These are phyloP conservation scores for Ceratobasidium sp. DNA, from an alignment of 1,284 basidiomycete genomes.

Conservation along the genomic window DNA sequence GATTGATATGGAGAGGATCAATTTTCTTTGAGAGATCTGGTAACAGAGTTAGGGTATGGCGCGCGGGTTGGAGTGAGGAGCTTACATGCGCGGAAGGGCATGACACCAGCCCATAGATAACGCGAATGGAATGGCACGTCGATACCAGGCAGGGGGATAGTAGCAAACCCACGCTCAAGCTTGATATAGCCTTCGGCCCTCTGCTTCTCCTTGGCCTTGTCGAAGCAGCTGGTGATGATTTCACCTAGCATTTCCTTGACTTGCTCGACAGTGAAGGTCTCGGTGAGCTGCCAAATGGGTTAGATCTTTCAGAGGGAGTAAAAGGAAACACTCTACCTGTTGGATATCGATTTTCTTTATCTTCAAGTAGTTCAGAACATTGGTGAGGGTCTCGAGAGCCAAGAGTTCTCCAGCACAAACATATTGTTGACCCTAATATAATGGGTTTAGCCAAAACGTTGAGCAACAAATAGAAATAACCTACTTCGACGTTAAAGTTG, in stretches of 20 bases:
- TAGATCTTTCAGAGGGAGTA: slow-evolving; percentile 24
- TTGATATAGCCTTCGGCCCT: slow-evolving; percentile 88
- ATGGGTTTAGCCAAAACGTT: slow-evolving; percentile 12
- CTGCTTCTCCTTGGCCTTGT: slow-evolving; percentile 80
- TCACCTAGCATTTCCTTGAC: slow-evolving; percentile 92
- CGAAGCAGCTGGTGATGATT: slow-evolving; percentile 86
- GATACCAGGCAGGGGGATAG: slow-evolving; percentile 95
- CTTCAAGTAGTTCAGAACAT: slow-evolving; percentile 96
- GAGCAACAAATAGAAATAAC: slow-evolving; percentile 44
- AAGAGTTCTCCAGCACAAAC: slow-evolving; percentile 97
- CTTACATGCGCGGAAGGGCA: slow-evolving; percentile 93
- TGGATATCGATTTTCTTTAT: slow-evolving; percentile 95
- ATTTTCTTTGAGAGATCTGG: slow-evolving; percentile 98
- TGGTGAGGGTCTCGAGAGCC: slow-evolving; percentile 91
- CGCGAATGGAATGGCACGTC: slow-evolving; percentile 99
- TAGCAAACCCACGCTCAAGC: slow-evolving; percentile 95
- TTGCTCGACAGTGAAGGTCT: slow-evolving; percentile 82
- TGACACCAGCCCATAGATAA: slow-evolving; percentile 97
- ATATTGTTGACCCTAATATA: slow-evolving; percentile 86
- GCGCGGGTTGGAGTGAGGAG: slow-evolving; percentile 42
- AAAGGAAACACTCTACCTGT: slow-evolving; percentile 64
- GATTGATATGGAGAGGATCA: slow-evolving; percentile 87
- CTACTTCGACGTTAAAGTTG: slow-evolving; percentile 95
- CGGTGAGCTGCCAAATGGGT: slow-evolving; percentile 68
- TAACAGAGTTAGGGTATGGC: slow-evolving; percentile 26